These are phyloP conservation scores for Coelastrella sp. DNA, from an alignment of 139 green algal species.

Conservation along the genomic window DNA sequence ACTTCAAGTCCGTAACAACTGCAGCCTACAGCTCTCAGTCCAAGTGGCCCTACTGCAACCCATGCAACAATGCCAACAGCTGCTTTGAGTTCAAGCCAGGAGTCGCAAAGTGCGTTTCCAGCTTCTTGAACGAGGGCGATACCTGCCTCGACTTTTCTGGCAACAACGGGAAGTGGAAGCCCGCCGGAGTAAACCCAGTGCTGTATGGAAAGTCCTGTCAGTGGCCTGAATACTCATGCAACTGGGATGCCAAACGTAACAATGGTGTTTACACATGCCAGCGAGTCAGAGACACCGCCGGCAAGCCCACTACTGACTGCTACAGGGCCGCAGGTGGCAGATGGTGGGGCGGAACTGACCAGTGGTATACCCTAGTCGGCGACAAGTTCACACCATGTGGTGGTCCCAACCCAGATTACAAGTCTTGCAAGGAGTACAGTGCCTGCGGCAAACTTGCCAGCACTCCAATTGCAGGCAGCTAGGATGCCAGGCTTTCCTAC, in stretches of 20 bases:
- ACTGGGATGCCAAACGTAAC: slow-evolving; percentile 37
- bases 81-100: slow-evolving; percentile 48
- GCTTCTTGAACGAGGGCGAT: slow-evolving; percentile 20
- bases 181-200: slow-evolving; percentile 5
- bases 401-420: slow-evolving; percentile 37
- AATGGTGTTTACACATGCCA: slow-evolving; percentile 42
- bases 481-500: no score
- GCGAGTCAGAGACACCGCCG: not conserved
- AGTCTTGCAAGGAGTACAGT: not conserved
- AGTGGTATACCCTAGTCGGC: slow-evolving; percentile 21
- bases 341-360: slow-evolving; percentile 43
- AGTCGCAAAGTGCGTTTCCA: slow-evolving; percentile 36
- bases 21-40: not conserved
- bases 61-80: slow-evolving; percentile 27
- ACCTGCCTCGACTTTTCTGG: slow-evolving; percentile 30
- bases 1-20: not conserved
- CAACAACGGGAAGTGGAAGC: slow-evolving; percentile 40
- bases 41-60: slow-evolving; percentile 40
- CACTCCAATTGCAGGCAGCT: no score
- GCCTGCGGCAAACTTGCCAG: not conserved
- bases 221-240: slow-evolving; percentile 38
- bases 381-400: slow-evolving; percentile 37
- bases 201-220: slow-evolving; percentile 25
- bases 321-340: slow-evolving; percentile 40
- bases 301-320: not conserved